Percentiles rank a stretch among this genome's conserved stretches.
Conservation (phyloP, 73 alveolate genomes). For the Paramecium pentaurelia region DNA sequence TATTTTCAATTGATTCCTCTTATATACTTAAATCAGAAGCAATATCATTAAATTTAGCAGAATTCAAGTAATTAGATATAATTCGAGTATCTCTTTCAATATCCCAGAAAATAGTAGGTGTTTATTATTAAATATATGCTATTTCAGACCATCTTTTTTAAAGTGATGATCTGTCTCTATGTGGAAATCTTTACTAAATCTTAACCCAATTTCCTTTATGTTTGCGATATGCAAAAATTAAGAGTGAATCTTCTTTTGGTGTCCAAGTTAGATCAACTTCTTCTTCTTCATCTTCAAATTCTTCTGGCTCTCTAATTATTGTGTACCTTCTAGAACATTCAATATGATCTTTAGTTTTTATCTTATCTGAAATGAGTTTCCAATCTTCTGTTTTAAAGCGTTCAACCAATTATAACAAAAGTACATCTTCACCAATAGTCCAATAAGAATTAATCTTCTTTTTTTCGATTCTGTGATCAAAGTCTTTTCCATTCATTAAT, state of each 20-base stretch:
- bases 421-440: not conserved
- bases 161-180: not conserved
- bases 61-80: not conserved
- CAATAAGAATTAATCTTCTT: not conserved
- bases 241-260: not conserved
- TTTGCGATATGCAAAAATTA: not conserved
- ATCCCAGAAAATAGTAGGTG: not conserved
- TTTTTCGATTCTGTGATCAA: not conserved
- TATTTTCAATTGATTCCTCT: not conserved
- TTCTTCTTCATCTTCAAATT: not conserved
- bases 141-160: not conserved
- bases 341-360: not conserved
- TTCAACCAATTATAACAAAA: not conserved
- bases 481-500: not conserved
- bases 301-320: not conserved
- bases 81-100: not conserved
- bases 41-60: not conserved
- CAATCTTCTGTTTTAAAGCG: not conserved
- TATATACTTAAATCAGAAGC: not conserved
- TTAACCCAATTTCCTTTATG: not conserved
- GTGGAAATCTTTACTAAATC: not conserved
- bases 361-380: not conserved
- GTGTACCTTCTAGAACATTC: not conserved
- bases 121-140: not conserved
- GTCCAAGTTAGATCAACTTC: not conserved